A percentile compares a stretch with the other conserved stretches of the same genome.
Evolutionary conservation across 768 basidiomycete species (phyloP).

Genomic region (Xerocomellus chrysenteron): DNA sequence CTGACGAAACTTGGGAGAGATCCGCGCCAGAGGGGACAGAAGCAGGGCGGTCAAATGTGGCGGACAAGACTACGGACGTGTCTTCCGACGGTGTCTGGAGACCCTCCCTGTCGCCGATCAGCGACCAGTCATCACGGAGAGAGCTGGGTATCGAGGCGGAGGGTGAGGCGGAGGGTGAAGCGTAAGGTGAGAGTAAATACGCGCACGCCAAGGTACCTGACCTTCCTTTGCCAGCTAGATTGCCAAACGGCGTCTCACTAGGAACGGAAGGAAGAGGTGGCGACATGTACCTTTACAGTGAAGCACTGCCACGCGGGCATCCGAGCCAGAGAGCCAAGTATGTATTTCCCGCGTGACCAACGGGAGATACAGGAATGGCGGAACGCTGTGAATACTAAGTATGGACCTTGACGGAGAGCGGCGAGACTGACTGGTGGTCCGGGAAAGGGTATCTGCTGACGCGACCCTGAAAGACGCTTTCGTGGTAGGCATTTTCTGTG

Average conservation of each 20-base stretch:
- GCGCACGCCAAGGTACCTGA: conserved; percentile 86
- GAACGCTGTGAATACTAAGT: conserved; percentile 47
- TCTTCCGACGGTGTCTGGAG: conserved; percentile 9
- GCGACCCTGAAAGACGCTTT: conserved; percentile 64
- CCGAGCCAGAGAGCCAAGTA: conserved; percentile 64
- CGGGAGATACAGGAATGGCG: conserved; percentile 72
- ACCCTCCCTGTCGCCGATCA: conserved; percentile 23
- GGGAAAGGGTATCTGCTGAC: conserved; percentile 88
- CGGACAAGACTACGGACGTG: neutral
- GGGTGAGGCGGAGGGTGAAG: no score
- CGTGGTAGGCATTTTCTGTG: conserved; percentile 76
- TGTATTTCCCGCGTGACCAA: conserved; percentile 73
- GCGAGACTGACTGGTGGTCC: conserved; percentile 83
- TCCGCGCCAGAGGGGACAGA: conserved; percentile 2
- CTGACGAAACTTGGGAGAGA: conserved; percentile 16
- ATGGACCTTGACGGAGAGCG: conserved; percentile 34
- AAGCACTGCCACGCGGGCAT: conserved; percentile 71
- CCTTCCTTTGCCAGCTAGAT: conserved; percentile 73
- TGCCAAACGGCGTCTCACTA: conserved; percentile 1
- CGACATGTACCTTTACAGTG: conserved; percentile 75
- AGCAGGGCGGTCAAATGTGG: neutral
- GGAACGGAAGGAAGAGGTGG: neutral
- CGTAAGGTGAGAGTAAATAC: conserved; percentile 63
- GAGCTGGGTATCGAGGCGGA: conserved; percentile 35
- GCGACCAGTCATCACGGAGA: conserved; percentile 20